Evolutionary conservation across 1,284 basidiomycete species (phyloP).

Genomic region (Malassezia equina): DNA sequence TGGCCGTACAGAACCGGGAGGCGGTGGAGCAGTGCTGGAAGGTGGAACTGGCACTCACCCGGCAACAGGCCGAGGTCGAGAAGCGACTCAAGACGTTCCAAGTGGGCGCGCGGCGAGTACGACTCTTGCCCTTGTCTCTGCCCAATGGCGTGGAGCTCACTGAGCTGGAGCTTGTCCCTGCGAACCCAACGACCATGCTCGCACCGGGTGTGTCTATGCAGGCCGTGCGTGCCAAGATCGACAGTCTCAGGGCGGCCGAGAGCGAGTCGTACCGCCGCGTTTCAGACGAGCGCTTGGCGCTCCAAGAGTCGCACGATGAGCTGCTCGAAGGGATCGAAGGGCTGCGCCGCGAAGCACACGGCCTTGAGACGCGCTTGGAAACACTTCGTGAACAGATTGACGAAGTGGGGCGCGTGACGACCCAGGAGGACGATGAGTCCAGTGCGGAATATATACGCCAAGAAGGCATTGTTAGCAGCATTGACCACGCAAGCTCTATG

Average conservation of each 20-base stretch:
- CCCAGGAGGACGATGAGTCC: conserved; percentile 10
- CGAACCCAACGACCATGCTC: conserved; percentile 26
- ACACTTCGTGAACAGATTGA: conserved; percentile 7
- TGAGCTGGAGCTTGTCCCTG: conserved; percentile 25
- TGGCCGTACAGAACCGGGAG: conserved; percentile 27
- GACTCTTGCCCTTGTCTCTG: conserved; percentile 30
- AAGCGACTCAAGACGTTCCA: conserved; percentile 32
- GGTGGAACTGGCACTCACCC: conserved; percentile 35
- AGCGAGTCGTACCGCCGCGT: conserved; percentile 23
- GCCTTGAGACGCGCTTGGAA: conserved; percentile 12
- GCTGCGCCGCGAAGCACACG: conserved; percentile 19
- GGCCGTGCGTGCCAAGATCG: conserved; percentile 24
- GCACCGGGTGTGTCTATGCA: conserved; percentile 29
- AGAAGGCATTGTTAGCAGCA: conserved; percentile 10
- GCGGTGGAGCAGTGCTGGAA: conserved; percentile 29
- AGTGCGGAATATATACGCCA: conserved; percentile 10
- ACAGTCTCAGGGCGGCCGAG: conserved; percentile 23
- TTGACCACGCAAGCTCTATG: conserved; percentile 13
- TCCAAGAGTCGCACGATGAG: conserved; percentile 31
- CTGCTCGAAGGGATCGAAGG: conserved; percentile 7
- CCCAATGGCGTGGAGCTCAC: conserved; percentile 21
- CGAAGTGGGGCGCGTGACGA: background rate
- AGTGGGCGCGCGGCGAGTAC: conserved; percentile 24
- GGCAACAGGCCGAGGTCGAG: conserved; percentile 37
- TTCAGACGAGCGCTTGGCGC: conserved; percentile 26